Evolutionary conservation across 2,329 filamentous ascomycete species (phyloP).

Genomic region (Cyclaneusma minus): DNA sequence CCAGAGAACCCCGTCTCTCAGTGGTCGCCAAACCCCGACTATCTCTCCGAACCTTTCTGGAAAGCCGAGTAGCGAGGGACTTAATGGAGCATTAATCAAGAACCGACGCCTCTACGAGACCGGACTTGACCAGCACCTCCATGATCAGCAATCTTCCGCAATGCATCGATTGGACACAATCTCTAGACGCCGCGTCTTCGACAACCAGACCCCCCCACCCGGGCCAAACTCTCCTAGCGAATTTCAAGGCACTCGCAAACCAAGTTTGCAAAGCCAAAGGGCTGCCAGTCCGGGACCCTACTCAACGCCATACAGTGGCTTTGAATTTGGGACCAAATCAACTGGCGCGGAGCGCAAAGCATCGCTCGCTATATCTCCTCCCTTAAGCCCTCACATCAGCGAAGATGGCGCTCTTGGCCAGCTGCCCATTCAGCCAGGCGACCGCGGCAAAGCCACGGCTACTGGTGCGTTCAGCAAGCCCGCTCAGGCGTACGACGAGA

Average conservation of each 20-base stretch:
- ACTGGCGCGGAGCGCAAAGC: constrained; percentile 15
- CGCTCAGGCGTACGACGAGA: constrained; percentile 63
- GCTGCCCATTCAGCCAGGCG: constrained; percentile 56
- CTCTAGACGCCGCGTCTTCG: constrained; percentile 38
- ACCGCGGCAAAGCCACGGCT: constrained; percentile 69
- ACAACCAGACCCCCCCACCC: constrained; percentile 13
- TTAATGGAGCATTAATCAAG: constrained; percentile 55
- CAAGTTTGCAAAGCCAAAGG: constrained; percentile 55
- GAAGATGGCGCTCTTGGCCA: constrained; percentile 52
- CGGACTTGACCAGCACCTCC: constrained; percentile 61
- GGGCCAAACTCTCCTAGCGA: constrained; percentile 21
- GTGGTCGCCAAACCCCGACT: constrained; percentile 30
- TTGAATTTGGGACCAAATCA: constrained; percentile 21
- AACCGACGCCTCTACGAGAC: constrained; percentile 70
- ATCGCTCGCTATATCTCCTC: constrained; percentile 28
- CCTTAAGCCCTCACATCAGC: constrained; percentile 54
- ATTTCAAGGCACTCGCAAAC: constrained; percentile 33
- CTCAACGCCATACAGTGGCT: constrained; percentile 19
- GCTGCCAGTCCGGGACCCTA: constrained; percentile 27
- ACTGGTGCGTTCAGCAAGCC: constrained; percentile 60
- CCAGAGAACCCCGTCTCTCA: constrained; percentile 38
- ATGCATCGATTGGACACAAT: constrained; percentile 69
- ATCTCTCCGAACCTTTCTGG: constrained; percentile 20
- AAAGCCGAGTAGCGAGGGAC: constrained; percentile 22
- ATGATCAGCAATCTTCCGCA: constrained; percentile 65